phyloP scores from a whole-genome alignment of 208 protist genomes.

The Crithidia thermophila region DNA sequence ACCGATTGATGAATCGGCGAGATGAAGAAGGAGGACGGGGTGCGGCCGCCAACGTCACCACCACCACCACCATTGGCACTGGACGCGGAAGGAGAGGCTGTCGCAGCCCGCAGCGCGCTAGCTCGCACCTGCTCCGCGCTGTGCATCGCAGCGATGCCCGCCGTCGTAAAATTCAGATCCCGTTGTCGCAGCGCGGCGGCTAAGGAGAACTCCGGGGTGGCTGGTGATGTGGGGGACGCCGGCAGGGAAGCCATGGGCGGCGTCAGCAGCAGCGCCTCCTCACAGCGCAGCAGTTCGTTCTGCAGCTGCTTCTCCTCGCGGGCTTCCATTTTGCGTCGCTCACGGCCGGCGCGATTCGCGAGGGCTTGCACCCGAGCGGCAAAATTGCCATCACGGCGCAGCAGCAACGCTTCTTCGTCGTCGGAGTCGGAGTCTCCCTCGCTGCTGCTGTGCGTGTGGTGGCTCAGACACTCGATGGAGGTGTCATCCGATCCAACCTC shows the following conservation, averaged over 20 bases:
- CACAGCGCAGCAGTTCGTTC: constrained; percentile 16
- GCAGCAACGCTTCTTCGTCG: no score
- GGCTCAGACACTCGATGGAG: constrained; percentile 30
- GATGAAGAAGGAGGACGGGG: constrained; percentile 66
- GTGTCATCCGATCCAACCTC: constrained; percentile 4
- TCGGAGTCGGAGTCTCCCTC: constrained; percentile 3
- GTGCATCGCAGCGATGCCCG: neutral
- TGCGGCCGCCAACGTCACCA: neutral
- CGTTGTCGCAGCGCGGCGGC: constrained; percentile 2
- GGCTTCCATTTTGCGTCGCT: constrained; percentile 35
- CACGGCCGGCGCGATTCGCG: constrained; percentile 26
- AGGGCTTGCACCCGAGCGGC: constrained; percentile 40
- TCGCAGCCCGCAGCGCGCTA: no score
- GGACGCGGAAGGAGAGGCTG: neutral
- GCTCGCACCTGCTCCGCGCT: neutral
- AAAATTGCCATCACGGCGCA: constrained; percentile 17
- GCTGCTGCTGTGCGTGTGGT: constrained; percentile 13
- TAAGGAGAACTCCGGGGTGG: neutral
- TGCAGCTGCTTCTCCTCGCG: constrained; percentile 27
- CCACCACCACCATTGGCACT: neutral
- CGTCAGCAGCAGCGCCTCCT: neutral
- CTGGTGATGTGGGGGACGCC: neutral
- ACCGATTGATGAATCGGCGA: constrained; percentile 80
- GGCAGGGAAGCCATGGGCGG: neutral
- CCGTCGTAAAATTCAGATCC: neutral